A percentile compares a stretch with the other conserved stretches of the same genome.
These are phyloP conservation scores for Wickerhamiella vanderwaltii DNA, from an alignment of 805 yeast genomes.

Conservation along the genomic window DNA sequence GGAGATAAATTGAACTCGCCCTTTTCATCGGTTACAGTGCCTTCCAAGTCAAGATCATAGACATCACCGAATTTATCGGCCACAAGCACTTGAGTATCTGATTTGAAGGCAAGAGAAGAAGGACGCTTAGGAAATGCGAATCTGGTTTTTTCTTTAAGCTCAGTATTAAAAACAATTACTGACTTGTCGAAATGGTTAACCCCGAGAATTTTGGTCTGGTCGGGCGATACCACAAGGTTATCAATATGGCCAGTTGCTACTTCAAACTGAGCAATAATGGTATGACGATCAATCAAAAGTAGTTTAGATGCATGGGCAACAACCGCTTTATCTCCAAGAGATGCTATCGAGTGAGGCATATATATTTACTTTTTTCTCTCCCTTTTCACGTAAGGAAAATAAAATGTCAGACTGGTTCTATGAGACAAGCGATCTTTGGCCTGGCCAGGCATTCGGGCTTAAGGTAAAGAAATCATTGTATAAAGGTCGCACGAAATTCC, in stretches of 20 bases:
- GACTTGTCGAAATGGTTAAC: constrained; percentile 80
- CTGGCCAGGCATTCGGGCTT: constrained; percentile 75
- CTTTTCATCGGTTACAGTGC: constrained; percentile 16
- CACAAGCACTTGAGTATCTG: constrained; percentile 42
- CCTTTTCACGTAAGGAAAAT: neutral
- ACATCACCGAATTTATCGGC: constrained; percentile 98
- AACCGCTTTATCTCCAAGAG: neutral
- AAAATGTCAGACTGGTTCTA: constrained; percentile 55
- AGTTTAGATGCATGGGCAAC: constrained; percentile 4
- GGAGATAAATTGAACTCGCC: constrained; percentile 41
- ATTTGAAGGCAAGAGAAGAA: constrained; percentile 54
- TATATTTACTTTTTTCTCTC: neutral
- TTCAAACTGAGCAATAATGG: neutral
- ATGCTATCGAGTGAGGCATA: constrained; percentile 15
- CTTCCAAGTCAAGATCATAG: constrained; percentile 36
- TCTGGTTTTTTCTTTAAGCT: constrained; percentile 44
- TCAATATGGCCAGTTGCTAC: constrained; percentile 38
- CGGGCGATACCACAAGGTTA: constrained; percentile 41
- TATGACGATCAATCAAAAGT: neutral
- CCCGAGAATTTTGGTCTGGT: constrained; percentile 46
- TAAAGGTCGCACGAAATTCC: constrained; percentile 56
- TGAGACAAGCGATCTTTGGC: constrained; percentile 63
- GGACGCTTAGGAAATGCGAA: constrained; percentile 87
- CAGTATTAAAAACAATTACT: constrained; percentile 42
- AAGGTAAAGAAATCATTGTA: constrained; percentile 54